Evolutionary conservation across 768 basidiomycete species (phyloP).

Genomic region (Suillus paluster): DNA sequence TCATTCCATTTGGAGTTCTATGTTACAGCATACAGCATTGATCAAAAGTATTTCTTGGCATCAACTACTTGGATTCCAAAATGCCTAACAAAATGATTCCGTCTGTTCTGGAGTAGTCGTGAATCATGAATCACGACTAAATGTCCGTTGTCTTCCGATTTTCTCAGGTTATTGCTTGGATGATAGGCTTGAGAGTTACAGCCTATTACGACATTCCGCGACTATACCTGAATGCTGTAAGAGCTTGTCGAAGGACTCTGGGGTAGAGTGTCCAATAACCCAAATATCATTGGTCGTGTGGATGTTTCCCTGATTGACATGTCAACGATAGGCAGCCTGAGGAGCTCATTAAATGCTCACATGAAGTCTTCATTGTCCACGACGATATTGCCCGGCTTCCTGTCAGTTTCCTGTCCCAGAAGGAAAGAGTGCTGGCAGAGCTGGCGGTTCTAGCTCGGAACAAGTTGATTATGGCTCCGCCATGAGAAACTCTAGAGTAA

Average conservation of each 20-base stretch:
- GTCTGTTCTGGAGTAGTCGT: too few species aligned
- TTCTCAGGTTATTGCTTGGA: too few species aligned
- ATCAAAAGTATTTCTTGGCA: background rate
- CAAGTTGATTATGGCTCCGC: background rate
- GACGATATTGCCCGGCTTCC: background rate
- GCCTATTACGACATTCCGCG: too few species aligned
- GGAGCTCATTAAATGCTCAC: background rate
- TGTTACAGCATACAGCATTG: too few species aligned
- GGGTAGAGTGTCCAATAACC: background rate
- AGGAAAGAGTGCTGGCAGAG: background rate
- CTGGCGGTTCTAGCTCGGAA: background rate
- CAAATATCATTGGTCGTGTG: background rate
- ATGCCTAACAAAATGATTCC: too few species aligned
- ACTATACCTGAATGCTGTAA: background rate
- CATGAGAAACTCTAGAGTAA: background rate
- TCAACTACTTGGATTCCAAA: background rate
- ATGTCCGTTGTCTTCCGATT: too few species aligned
- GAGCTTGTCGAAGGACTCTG: background rate
- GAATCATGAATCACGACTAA: too few species aligned
- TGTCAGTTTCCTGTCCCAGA: background rate
- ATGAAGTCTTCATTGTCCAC: background rate
- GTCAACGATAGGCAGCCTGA: background rate
- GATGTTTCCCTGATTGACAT: background rate
- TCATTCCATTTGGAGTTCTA: background rate
- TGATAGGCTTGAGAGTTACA: too few species aligned